These are phyloP conservation scores for Solanum verrucosum DNA, from an alignment of 257 asterid species.

Conservation along the genomic window DNA sequence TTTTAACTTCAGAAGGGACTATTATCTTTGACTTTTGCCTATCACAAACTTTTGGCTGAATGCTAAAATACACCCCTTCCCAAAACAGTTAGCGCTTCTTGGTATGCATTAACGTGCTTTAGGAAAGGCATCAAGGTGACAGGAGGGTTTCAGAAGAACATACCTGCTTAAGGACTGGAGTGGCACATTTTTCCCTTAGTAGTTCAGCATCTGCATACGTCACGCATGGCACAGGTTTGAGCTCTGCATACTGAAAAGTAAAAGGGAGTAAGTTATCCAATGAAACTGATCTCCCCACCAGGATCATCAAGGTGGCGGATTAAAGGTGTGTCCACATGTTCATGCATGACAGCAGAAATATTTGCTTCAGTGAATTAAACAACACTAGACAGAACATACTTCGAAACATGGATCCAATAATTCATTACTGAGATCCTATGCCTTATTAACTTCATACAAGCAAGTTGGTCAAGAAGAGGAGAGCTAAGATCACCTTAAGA, in stretches of 20 bases:
- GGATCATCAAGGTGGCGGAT: neutral
- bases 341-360: neutral
- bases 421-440: neutral
- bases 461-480: neutral
- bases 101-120: neutral
- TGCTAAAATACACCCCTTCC: neutral
- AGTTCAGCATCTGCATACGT: conserved; percentile 74
- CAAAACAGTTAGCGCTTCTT: neutral
- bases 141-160: neutral
- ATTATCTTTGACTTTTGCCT: neutral
- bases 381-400: neutral
- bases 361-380: neutral
- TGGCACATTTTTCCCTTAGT: conserved; percentile 82
- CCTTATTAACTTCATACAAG: neutral
- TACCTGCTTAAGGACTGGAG: conserved; percentile 90
- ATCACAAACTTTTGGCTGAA: neutral
- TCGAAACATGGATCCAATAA: neutral
- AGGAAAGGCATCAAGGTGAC: neutral
- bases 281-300: neutral
- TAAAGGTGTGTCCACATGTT: neutral
- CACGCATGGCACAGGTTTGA: conserved; percentile 94
- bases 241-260: conserved; percentile 87
- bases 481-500: conserved; percentile 56
- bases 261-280: neutral
- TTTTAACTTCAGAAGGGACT: neutral